These are phyloP conservation scores for Asclepias syriaca DNA, from an alignment of 257 asterid genomes.

Conservation along the genomic window DNA sequence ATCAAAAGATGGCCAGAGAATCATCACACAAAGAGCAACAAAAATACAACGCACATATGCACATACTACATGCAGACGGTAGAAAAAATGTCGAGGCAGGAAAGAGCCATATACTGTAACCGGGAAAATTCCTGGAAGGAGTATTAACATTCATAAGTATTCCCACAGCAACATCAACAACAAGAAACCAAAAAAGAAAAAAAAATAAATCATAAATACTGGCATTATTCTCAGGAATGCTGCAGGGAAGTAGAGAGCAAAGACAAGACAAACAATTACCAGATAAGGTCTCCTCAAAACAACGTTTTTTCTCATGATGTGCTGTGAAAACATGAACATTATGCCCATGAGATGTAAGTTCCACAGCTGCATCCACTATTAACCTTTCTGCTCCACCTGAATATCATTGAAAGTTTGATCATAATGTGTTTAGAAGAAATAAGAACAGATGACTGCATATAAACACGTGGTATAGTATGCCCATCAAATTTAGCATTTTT, in stretches of 20 bases:
- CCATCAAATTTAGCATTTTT: neutral
- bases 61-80: constrained; percentile 79
- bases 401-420: constrained; percentile 1
- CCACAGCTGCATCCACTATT: constrained; percentile 89
- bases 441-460: neutral
- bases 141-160: neutral
- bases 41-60: constrained; percentile 86
- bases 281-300: constrained; percentile 91
- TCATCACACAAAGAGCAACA: constrained; percentile 69
- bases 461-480: neutral
- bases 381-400: constrained; percentile 98
- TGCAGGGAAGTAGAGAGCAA: constrained; percentile 6
- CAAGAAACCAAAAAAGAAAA: too few species aligned
- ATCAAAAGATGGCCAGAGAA: constrained; percentile 70
- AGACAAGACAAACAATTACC: constrained; percentile 39
- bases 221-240: constrained; percentile 1
- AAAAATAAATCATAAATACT: too few species aligned
- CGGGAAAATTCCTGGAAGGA: constrained; percentile 58
- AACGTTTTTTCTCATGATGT: constrained; percentile 77
- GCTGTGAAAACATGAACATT: constrained; percentile 84
- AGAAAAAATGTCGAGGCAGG: constrained; percentile 78
- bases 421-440: neutral
- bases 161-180: neutral
- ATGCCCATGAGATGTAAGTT: constrained; percentile 77
- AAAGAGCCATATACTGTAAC: constrained; percentile 79